These are phyloP conservation scores for Plasmodium knowlesi DNA, from an alignment of 169 alveolate genomes.

Conservation along the genomic window DNA sequence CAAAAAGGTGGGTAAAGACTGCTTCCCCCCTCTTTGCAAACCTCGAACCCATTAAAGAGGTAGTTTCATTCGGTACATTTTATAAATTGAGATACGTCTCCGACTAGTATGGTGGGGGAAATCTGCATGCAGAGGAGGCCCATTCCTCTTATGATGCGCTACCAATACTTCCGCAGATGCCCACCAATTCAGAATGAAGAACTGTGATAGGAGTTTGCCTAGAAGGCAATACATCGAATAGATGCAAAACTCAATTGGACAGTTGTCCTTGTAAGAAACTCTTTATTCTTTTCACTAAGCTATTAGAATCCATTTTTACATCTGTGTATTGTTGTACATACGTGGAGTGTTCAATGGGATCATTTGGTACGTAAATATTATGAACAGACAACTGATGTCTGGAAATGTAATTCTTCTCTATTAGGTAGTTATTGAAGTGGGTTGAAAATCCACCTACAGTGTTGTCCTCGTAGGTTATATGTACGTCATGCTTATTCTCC, in stretches of 20 bases:
- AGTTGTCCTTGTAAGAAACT: conserved; percentile 2
- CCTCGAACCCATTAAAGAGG: neutral
- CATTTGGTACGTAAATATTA: conserved; percentile 49
- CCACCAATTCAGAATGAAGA: neutral
- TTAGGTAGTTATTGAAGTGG: conserved; percentile 54
- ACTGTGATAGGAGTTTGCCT: neutral
- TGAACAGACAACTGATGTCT: conserved; percentile 23
- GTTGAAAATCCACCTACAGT: conserved; percentile 65
- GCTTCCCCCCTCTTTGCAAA: neutral
- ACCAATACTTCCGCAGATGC: neutral
- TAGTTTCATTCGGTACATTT: neutral
- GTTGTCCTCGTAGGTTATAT: conserved; percentile 62
- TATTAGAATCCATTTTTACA: conserved; percentile 16
- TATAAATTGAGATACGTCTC: neutral
- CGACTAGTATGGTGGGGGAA: neutral
- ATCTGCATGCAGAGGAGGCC: neutral
- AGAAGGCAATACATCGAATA: neutral
- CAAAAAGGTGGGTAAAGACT: neutral
- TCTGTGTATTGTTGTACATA: conserved; percentile 14
- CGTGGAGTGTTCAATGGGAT: conserved; percentile 54
- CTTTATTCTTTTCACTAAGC: conserved; percentile 12
- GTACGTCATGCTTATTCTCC: conserved; percentile 25
- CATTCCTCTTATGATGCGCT: neutral
- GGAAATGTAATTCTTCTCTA: conserved; percentile 39
- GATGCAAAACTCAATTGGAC: neutral